phyloP scores from a whole-genome alignment of 2,329 filamentous ascomycete species.

The Pyricularia sp. region DNA sequence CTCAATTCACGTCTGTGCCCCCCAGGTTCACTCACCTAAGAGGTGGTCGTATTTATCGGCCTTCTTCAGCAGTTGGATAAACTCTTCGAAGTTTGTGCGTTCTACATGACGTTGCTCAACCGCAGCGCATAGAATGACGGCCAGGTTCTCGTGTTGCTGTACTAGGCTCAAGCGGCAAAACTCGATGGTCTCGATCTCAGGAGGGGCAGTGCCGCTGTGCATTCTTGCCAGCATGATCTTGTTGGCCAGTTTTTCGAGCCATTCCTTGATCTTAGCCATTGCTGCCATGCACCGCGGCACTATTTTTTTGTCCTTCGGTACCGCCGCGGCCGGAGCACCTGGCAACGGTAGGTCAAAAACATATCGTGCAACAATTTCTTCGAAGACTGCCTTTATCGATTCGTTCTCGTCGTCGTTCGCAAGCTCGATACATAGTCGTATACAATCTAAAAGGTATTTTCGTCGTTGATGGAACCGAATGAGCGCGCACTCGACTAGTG shows the following conservation, averaged over 20 bases:
- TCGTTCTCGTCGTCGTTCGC: slow-evolving; percentile 45
- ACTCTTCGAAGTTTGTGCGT: slow-evolving; percentile 57
- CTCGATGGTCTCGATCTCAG: slow-evolving; percentile 65
- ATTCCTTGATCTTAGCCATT: slow-evolving; percentile 64
- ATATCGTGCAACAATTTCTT: slow-evolving; percentile 40
- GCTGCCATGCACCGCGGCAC: slow-evolving; percentile 61
- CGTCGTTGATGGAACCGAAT: slow-evolving; percentile 82
- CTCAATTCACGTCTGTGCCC: background rate
- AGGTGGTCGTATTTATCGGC: slow-evolving; percentile 64
- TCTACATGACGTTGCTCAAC: slow-evolving; percentile 63
- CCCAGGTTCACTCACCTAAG: slow-evolving; percentile 26
- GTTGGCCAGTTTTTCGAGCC: slow-evolving; percentile 64
- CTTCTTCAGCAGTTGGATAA: slow-evolving; percentile 55
- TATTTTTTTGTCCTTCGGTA: slow-evolving; percentile 41
- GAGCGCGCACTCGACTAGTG: slow-evolving; percentile 64
- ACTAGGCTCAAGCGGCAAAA: slow-evolving; percentile 69
- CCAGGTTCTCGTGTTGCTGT: slow-evolving; percentile 80
- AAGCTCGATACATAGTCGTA: slow-evolving; percentile 66
- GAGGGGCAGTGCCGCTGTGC: slow-evolving; percentile 31
- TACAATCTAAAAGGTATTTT: slow-evolving; percentile 68
- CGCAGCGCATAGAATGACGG: slow-evolving; percentile 65
- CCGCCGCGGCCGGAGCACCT: slow-evolving; percentile 25
- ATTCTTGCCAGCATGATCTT: slow-evolving; percentile 57
- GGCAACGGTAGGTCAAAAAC: slow-evolving; percentile 38
- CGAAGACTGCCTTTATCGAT: slow-evolving; percentile 33